These are phyloP conservation scores for Flammula alnicola DNA, from an alignment of 1,284 basidiomycete genomes.

Conservation along the genomic window DNA sequence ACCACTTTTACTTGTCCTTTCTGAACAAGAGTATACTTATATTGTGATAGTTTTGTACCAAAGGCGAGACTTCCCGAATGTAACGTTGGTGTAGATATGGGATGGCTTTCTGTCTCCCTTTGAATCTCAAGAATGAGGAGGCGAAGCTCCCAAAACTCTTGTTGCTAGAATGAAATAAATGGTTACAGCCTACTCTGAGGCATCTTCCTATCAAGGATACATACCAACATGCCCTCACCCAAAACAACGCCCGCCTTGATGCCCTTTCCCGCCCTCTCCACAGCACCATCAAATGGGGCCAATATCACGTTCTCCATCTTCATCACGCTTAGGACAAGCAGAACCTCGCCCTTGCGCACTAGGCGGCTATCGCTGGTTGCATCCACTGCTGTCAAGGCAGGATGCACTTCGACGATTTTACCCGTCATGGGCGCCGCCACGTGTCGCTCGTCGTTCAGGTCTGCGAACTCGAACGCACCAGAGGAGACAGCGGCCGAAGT, in stretches of 20 bases:
- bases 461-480: conserved; percentile 39
- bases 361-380: conserved; percentile 6
- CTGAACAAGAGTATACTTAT: too few species aligned
- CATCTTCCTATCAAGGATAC: conserved; percentile 21
- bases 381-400: conserved; percentile 32
- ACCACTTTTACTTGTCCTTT: too few species aligned
- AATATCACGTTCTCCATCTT: conserved; percentile 47
- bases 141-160: too few species aligned
- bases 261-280: conserved; percentile 36
- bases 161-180: too few species aligned
- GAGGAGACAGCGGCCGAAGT: conserved; percentile 33
- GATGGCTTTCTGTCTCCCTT: too few species aligned
- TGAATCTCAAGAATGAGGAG: too few species aligned
- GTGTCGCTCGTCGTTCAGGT: conserved; percentile 38
- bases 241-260: conserved; percentile 36
- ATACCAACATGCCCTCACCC: conserved; percentile 38
- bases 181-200: conserved; percentile 4
- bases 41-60: too few species aligned
- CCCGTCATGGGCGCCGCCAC: conserved; percentile 42
- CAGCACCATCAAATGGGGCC: conserved; percentile 33
- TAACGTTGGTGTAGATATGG: too few species aligned
- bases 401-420: conserved; percentile 45
- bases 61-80: too few species aligned
- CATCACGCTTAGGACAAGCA: conserved; percentile 45
- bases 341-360: conserved; percentile 39